Evolutionary conservation across 306 rosid genomes (phyloP), one percentile per base, ranked within the genome.

Genomic region (Ceratonia siliqua): DNA sequence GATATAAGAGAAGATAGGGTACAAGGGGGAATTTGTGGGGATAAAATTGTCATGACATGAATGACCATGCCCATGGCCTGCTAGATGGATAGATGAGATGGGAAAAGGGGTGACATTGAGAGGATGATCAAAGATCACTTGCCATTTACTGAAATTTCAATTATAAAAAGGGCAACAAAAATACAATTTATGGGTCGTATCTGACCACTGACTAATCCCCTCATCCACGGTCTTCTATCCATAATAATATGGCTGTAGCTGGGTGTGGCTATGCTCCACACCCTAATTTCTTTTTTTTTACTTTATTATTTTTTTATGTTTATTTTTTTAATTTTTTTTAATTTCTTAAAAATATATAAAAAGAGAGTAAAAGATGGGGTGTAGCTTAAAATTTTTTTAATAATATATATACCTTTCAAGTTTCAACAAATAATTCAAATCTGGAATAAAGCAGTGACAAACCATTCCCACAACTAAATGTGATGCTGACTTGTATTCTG

Each of bases 141-240:
- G 55, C 2, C 9, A 14, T 0, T 8, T 25, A 14, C 11, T 39
- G n/a, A n/a, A n/a, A n/a, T 27, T 24, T 46, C 27, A 46, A 56
- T 70, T 46, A 41, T 28, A 52, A 24, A 45, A 46, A 32, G 28
- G 62, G 42, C 13, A 63, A 22, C 9, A 57, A 36, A 66, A 48
- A 46, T 38, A 28, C 72, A 82, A 82, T 49, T 46, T 73, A 59
- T 32, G 48, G 76, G 63, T 67, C 79, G 18, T 58, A 20, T 73
- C 73, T 82, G 82, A 82, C 79, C 62, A 21, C 66, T 72, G 82
- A 77, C 76, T 73, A 50, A 46, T 52, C n/a, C 20, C 54, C 12
- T 22, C 14, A 21, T 22, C 15, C 36, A 10, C 13, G 22, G 24
- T 50, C 8, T 13, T n/a, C 7, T 13, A 33, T 68, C 36, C 15